Percentiles rank a stretch among this genome's conserved stretches.
phyloP scores from a whole-genome alignment of 1,139 yeast species.

The Scheffersomyces parashehatae region DNA sequence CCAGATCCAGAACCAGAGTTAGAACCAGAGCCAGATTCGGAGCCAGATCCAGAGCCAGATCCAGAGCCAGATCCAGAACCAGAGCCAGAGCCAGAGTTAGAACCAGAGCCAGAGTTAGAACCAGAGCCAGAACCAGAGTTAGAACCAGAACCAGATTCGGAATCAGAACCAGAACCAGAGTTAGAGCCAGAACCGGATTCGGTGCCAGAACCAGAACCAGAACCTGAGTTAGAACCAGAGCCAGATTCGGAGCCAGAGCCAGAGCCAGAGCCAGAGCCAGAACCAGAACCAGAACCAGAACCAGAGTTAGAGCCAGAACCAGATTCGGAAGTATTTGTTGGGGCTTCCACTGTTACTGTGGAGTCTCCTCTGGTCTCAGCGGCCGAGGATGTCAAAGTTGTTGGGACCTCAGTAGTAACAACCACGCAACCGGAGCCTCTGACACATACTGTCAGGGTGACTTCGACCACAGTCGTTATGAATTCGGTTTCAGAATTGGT shows the following conservation, averaged over 20 bases:
- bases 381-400: slow-evolving; percentile 2
- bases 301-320: slow-evolving; percentile 5
- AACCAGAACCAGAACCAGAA: slow-evolving; percentile 3
- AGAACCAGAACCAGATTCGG: slow-evolving; percentile 1
- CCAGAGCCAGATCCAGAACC: neutral
- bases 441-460: neutral
- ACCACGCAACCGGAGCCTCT: slow-evolving; percentile 6
- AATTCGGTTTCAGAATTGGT: no score
- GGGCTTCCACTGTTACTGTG: slow-evolving; percentile 1
- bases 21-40: neutral
- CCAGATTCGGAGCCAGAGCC: slow-evolving; percentile 6
- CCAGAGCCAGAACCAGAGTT: slow-evolving; percentile 1
- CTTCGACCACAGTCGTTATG: neutral
- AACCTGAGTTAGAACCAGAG: slow-evolving; percentile 3
- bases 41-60: neutral
- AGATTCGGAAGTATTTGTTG: neutral
- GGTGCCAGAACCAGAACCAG: neutral
- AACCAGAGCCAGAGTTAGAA: slow-evolving; percentile 8
- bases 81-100: neutral
- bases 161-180: slow-evolving; percentile 3
- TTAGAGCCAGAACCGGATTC: slow-evolving; percentile 3
- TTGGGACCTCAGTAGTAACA: slow-evolving; percentile 16
- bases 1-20: neutral
- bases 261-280: neutral
- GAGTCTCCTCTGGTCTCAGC: slow-evolving; percentile 5